A percentile compares a stretch with the other conserved stretches of the same genome.
Conservation (phyloP, 2,329 filamentous ascomycete genomes). For the Calonectria pseudoreteaudii region DNA sequence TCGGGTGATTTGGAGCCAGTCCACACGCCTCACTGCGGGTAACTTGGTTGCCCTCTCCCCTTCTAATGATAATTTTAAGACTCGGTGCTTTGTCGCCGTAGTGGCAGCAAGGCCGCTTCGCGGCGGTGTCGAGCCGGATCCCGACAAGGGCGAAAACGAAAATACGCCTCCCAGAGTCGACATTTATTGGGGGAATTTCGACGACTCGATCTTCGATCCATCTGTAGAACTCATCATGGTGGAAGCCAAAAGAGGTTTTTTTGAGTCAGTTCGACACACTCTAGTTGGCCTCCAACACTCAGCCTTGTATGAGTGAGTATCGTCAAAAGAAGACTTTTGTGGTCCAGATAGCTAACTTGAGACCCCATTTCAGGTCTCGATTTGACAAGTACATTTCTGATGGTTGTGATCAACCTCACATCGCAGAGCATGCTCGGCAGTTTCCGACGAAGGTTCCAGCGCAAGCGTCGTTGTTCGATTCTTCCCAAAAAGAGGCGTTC, state of each 20-base stretch:
- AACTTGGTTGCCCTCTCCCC: constrained; percentile 66
- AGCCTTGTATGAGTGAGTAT: constrained; percentile 63
- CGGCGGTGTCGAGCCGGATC: constrained; percentile 68
- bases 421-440: constrained; percentile 46
- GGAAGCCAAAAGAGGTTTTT: constrained; percentile 80
- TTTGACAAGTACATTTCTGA: constrained; percentile 72
- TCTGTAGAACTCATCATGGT: constrained; percentile 80
- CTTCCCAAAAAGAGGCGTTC: constrained; percentile 77
- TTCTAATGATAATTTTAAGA: constrained; percentile 70
- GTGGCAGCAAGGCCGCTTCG: constrained; percentile 77
- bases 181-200: constrained; percentile 73
- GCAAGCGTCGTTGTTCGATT: constrained; percentile 64
- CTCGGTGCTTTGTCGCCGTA: constrained; percentile 75
- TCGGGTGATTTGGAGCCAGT: constrained; percentile 73
- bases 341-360: neutral
- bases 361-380: constrained; percentile 59
- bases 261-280: constrained; percentile 79
- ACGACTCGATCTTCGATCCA: constrained; percentile 76
- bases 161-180: constrained; percentile 75
- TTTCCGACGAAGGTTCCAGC: constrained; percentile 11
- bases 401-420: constrained; percentile 49
- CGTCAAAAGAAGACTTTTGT: constrained; percentile 12
- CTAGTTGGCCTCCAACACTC: constrained; percentile 78
- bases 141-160: constrained; percentile 31
- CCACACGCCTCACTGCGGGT: constrained; percentile 64